Conservation (phyloP, 352 stramenopile species). For the Phytophthora kernoviae region DNA sequence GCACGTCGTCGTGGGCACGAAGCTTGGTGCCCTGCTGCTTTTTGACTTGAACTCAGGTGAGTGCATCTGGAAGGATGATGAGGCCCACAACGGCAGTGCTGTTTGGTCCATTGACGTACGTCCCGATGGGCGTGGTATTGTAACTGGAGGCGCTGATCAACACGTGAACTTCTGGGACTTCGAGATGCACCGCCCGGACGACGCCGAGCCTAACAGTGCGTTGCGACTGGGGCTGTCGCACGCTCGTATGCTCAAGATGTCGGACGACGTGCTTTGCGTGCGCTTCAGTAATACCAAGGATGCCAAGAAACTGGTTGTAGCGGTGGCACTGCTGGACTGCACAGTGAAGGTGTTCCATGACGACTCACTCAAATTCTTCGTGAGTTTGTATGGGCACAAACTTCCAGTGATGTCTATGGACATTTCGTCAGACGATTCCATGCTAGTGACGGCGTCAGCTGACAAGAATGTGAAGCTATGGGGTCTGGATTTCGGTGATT, state of each 20-base stretch:
- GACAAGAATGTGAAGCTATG: constrained; percentile 99
- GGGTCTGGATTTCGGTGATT: constrained; percentile 99
- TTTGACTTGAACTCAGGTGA: constrained; percentile 97
- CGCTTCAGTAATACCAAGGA: constrained; percentile 96
- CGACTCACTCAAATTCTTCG: constrained; percentile 99
- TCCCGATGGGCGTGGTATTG: constrained; percentile 90
- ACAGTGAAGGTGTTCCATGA: constrained; percentile 99
- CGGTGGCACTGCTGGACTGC: constrained; percentile 94
- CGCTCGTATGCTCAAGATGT: constrained; percentile 97
- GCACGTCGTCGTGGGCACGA: constrained; percentile 97
- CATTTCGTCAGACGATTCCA: constrained; percentile 96
- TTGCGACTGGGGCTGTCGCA: constrained; percentile 94
- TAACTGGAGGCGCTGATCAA: constrained; percentile 97
- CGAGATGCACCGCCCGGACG: constrained; percentile 82
- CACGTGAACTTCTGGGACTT: constrained; percentile 99
- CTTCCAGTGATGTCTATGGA: constrained; percentile 98
- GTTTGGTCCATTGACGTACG: constrained; percentile 98
- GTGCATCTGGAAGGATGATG: constrained; percentile 87
- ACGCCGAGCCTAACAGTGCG: constrained; percentile 39
- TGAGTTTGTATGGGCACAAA: constrained; percentile 99
- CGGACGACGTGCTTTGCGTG: constrained; percentile 98
- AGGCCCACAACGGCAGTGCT: constrained; percentile 91
- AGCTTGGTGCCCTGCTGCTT: constrained; percentile 94
- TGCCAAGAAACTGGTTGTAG: constrained; percentile 85
- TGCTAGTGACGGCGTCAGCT: constrained; percentile 97